Percentiles rank a stretch among this genome's conserved stretches.
These are phyloP conservation scores for Fusarium irregulare DNA, from an alignment of 2,329 filamentous ascomycete species.

Conservation along the genomic window DNA sequence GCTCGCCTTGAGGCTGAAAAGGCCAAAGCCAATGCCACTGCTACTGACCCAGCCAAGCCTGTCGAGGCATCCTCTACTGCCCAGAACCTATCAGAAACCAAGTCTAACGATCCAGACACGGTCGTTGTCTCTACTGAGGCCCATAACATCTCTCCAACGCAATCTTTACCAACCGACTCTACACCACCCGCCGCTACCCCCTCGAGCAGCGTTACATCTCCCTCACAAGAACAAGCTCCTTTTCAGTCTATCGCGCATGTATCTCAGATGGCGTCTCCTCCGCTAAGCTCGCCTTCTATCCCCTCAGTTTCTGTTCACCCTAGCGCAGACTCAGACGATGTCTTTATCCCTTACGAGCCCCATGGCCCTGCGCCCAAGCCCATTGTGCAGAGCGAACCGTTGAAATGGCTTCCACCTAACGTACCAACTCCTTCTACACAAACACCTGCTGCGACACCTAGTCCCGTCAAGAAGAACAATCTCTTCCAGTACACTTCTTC, in stretches of 20 bases:
- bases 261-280: conserved; percentile 37
- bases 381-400: conserved; percentile 53
- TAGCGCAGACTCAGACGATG: conserved; percentile 47
- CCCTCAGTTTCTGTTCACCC: conserved; percentile 46
- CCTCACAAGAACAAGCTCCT: conserved; percentile 39
- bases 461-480: conserved; percentile 51
- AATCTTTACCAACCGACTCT: conserved; percentile 17
- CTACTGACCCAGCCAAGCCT: neutral
- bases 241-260: conserved; percentile 40
- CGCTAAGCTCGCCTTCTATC: conserved; percentile 48
- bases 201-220: conserved; percentile 43
- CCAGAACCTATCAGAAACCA: conserved; percentile 5
- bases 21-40: conserved; percentile 8
- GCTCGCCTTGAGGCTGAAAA: conserved; percentile 44
- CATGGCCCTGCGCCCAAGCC: conserved; percentile 60
- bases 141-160: conserved; percentile 27
- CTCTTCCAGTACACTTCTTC: conserved; percentile 54
- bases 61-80: neutral
- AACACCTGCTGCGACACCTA: conserved; percentile 50
- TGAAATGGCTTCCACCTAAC: conserved; percentile 66
- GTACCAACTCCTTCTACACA: conserved; percentile 51
- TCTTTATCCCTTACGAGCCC: conserved; percentile 67
- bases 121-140: neutral
- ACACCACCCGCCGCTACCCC: conserved; percentile 42
- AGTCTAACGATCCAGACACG: neutral